These are phyloP conservation scores for Microbotryomycetes sp. DNA, from an alignment of 1,284 basidiomycete genomes.

Conservation along the genomic window DNA sequence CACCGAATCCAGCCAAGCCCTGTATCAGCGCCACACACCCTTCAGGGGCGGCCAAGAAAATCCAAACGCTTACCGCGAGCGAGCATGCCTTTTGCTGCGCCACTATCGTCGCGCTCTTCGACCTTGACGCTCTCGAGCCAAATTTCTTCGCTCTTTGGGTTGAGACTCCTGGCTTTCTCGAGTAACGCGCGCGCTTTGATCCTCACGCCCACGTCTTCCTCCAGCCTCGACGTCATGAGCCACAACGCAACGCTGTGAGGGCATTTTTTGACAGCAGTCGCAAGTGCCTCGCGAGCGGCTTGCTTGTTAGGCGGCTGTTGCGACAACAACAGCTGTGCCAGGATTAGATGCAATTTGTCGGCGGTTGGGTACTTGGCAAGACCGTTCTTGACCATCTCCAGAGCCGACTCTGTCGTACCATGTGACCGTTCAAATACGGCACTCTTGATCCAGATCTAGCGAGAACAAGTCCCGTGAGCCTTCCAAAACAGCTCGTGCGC, in stretches of 20 bases:
- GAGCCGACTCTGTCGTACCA: constrained; percentile 62
- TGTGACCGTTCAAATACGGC: constrained; percentile 89
- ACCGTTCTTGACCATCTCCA: constrained; percentile 66
- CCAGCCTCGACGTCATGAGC: constrained; percentile 78
- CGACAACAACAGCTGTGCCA: constrained; percentile 67
- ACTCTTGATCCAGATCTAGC: constrained; percentile 96
- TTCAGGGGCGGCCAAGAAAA: neutral
- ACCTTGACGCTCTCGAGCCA: constrained; percentile 88
- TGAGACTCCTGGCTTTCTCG: constrained; percentile 80
- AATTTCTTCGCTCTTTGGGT: constrained; percentile 70
- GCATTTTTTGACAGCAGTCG: constrained; percentile 71
- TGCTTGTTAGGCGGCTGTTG: constrained; percentile 7
- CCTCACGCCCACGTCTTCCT: constrained; percentile 76
- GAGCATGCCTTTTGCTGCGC: constrained; percentile 70
- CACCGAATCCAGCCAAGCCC: constrained; percentile 2
- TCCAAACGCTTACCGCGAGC: constrained; percentile 54
- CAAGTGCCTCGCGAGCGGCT: constrained; percentile 67
- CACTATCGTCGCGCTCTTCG: constrained; percentile 74
- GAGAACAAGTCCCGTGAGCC: neutral
- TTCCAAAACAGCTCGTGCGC: too few species aligned
- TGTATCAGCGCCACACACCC: neutral
- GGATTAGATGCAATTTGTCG: constrained; percentile 91
- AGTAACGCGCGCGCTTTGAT: constrained; percentile 90
- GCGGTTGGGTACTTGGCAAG: constrained; percentile 75
- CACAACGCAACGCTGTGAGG: constrained; percentile 77